Evolutionary conservation across 441 rosid genomes (phyloP).

Genomic region (Pelargonium hybrid): DNA sequence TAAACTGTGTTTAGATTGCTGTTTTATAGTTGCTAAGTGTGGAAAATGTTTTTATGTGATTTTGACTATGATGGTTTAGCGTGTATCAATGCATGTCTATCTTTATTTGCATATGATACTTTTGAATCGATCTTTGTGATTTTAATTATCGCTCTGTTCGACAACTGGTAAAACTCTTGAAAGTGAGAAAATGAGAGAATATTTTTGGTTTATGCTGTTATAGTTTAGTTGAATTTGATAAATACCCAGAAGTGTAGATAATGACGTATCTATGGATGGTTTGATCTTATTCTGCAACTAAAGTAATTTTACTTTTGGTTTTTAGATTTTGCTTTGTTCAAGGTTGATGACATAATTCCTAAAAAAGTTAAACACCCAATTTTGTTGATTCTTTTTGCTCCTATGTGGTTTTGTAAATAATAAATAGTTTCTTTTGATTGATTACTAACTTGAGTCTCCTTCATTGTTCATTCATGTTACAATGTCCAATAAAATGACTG

Average conservation of each 20-base stretch:
- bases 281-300: not conserved
- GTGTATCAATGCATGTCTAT: not conserved
- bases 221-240: not conserved
- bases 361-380: not conserved
- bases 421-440: not conserved
- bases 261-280: not conserved
- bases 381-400: not conserved
- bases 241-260: not conserved
- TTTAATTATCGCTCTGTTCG: constrained; percentile 5
- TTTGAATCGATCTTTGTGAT: not conserved
- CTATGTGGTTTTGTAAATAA: not conserved
- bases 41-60: too few species aligned
- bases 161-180: not conserved
- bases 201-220: not conserved
- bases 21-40: not conserved
- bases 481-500: not conserved
- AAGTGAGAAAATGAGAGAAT: not conserved
- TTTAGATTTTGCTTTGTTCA: not conserved
- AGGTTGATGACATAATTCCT: not conserved
- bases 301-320: not conserved
- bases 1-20: not conserved
- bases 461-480: too few species aligned
- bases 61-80: not conserved
- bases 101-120: too few species aligned
- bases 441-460: not conserved